A percentile compares a stretch with the other conserved stretches of the same genome.
phyloP scores from a whole-genome alignment of 495 filamentous ascomycete genomes.

The Tuber umbilicatum region DNA sequence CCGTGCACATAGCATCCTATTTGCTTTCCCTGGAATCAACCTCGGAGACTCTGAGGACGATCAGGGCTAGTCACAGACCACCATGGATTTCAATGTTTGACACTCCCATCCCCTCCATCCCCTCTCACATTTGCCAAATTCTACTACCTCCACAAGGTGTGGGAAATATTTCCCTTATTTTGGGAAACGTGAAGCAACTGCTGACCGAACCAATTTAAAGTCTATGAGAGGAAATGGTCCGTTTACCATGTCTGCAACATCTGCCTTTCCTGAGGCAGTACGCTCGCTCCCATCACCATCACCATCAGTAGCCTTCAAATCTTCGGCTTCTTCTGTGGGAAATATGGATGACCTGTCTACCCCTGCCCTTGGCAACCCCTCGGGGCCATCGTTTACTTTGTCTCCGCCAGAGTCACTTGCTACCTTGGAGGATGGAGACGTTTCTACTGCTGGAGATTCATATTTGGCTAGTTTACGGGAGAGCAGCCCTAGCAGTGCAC shows the following conservation, averaged over 20 bases:
- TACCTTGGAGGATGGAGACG: conserved; percentile 32
- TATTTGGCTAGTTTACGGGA: conserved; percentile 21
- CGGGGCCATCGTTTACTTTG: conserved; percentile 26
- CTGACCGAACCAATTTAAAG: not conserved
- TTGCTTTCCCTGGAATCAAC: conserved; percentile 1
- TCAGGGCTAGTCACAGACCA: not conserved
- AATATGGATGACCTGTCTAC: conserved; percentile 32
- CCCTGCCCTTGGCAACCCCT: conserved; percentile 26
- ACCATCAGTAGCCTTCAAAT: conserved; percentile 34
- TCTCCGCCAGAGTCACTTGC: conserved; percentile 33
- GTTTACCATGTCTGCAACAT: conserved; percentile 37
- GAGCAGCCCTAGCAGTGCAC: conserved; percentile 12
- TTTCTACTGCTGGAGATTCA: conserved; percentile 20
- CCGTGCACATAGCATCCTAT: not conserved
- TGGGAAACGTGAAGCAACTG: not conserved
- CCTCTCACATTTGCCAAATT: not conserved
- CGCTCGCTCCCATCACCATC: conserved; percentile 34
- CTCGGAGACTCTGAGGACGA: not conserved
- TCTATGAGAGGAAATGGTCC: conserved; percentile 34
- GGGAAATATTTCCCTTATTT: conserved; percentile 5
- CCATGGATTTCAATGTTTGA: conserved; percentile 1
- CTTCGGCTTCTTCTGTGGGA: conserved; percentile 28
- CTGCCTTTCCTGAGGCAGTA: conserved; percentile 33
- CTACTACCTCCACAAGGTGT: conserved; percentile 5
- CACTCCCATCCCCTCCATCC: not conserved